A percentile compares a stretch with the other conserved stretches of the same genome.
Conservation (phyloP, 2,329 filamentous ascomycete genomes). For the Cercospora zeina region DNA sequence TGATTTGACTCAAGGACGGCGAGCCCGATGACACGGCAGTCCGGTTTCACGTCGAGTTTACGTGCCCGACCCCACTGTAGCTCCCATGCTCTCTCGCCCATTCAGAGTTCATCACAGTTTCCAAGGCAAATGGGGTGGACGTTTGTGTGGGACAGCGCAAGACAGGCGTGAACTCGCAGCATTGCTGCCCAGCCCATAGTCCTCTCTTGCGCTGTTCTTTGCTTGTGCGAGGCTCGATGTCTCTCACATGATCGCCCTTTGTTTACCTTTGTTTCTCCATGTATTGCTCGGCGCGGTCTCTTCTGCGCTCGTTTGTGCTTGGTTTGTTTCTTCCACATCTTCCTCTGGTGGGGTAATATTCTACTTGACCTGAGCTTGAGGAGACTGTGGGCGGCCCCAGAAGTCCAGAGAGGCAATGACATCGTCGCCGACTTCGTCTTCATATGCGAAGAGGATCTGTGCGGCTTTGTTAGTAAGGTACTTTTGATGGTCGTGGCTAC, state of each 20-base stretch:
- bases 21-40: too few relatives aligned
- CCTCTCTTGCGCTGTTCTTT: background rate
- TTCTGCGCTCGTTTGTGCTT: background rate
- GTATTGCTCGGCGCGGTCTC: background rate
- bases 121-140: background rate
- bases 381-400: conserved; percentile 60
- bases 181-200: background rate
- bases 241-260: background rate
- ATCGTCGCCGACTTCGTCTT: conserved; percentile 91
- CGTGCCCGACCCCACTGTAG: background rate
- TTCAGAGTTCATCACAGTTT: background rate
- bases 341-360: conserved; percentile 1
- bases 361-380: conserved; percentile 26
- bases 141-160: background rate
- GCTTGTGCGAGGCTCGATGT: background rate
- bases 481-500: background rate
- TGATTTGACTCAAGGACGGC: too few relatives aligned
- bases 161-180: background rate
- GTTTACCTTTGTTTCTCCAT: background rate
- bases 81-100: background rate
- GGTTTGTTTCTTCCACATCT: background rate
- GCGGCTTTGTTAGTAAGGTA: background rate
- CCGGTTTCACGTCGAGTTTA: background rate
- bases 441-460: conserved; percentile 95
- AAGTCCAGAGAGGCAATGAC: conserved; percentile 95